Base-by-base conservation (phyloP, 768 basidiomycete genomes). In the Boletus vermiculosoides region DNA sequence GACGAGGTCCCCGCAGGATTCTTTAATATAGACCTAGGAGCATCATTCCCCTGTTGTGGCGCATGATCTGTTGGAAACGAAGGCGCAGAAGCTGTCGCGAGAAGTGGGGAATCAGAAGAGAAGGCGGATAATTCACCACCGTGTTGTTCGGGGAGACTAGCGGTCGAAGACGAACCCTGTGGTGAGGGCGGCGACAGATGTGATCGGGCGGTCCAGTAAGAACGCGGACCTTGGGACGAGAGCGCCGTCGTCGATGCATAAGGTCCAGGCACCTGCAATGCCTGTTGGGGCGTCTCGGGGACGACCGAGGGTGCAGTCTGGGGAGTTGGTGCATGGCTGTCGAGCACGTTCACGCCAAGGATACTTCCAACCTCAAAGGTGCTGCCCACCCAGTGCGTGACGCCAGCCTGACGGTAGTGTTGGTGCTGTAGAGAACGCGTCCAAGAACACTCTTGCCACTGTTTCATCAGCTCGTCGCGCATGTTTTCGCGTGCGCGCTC, bases 351-450 rank as follows among this genome's bases (percentile, higher is more conserved):
- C 50, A 91, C 78, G 12, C 89, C 91, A 37, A 92, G 74, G 58
- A 93, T 79, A n/a, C 79, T 79, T 3, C 91, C 91, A 37, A 93
- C 77, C 64, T 90, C 87, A 59, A 93, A 93, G 57, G 84, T 89
- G 23, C 77, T 78, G 28, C 91, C 89, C 30, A 88, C 79, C 88
- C 88, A 92, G 22, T 72, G 76, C 15, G 67, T 71, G 16, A 61
- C 53, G n/a, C 52, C 37, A 18, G 23, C 15, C 16, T 11, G 20
- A 11, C 44, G 57, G 52, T 37, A 60, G 46, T 39, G 33, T 15
- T 54, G 68, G n/a, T 67, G 72, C 33, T 65, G 71, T 70, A 80
- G 74, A 42, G 78, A 66, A 52, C 70, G 61, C 1, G 80, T 83
- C 87, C 89, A 92, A 52, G 86, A 85, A 50, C 81, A 88, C 40